Evolutionary conservation across 2,329 filamentous ascomycete genomes (phyloP).

Genomic region (Diaporthe sp.): DNA sequence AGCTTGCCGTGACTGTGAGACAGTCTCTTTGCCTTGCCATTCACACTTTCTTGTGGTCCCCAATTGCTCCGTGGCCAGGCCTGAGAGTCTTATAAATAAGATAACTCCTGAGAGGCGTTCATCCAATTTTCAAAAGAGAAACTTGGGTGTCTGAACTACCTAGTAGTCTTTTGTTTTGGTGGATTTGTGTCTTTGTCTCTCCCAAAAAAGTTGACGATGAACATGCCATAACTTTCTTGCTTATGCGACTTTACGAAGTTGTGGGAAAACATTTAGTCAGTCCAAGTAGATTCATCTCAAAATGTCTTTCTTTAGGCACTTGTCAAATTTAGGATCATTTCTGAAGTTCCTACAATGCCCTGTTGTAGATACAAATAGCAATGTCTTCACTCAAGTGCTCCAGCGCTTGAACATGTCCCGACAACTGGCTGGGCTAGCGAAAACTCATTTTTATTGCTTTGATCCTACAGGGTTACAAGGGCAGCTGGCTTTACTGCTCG

Average conservation of each 20-base stretch:
- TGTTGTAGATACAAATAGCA: background rate
- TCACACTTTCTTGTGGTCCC: background rate
- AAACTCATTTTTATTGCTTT: too few relatives aligned
- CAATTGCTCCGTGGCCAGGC: fast-evolving
- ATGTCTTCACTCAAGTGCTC: background rate
- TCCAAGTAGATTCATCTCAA: background rate
- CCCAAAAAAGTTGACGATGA: fast-evolving
- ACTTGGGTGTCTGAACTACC: too few relatives aligned
- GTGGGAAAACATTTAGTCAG: background rate
- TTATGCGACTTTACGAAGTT: background rate
- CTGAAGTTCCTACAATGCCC: background rate
- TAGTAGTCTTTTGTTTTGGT: background rate
- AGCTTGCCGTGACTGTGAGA: background rate
- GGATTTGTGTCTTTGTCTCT: background rate
- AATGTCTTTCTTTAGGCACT: background rate
- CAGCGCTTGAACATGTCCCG: background rate
- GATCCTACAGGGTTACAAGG: too few relatives aligned
- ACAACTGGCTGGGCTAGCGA: background rate
- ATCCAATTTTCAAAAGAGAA: background rate
- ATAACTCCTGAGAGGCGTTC: background rate
- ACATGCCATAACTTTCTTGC: background rate
- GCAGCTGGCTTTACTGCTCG: background rate
- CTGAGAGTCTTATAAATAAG: background rate
- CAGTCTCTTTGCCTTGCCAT: background rate
- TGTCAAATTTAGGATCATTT: background rate